A percentile compares a stretch with the other conserved stretches of the same genome.
Evolutionary conservation across 768 basidiomycete species (phyloP).

Genomic region (Lyophyllum decastes): DNA sequence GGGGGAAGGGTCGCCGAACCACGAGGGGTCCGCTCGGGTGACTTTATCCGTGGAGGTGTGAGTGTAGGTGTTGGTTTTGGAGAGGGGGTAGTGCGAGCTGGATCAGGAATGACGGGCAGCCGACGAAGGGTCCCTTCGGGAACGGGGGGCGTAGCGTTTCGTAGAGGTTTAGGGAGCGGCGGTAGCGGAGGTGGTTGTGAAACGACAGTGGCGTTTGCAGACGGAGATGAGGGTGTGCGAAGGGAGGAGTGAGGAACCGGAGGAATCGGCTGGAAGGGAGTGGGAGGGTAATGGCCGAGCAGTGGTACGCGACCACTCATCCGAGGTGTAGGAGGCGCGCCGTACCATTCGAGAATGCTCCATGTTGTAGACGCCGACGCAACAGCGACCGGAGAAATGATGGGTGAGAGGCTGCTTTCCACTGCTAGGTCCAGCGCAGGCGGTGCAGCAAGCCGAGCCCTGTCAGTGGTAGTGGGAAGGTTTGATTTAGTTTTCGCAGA

Average conservation of each 20-base stretch:
- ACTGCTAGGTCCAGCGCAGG: constrained; percentile 10
- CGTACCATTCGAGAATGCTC: constrained; percentile 24
- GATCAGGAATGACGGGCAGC: constrained; percentile 18
- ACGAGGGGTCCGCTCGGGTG: not conserved
- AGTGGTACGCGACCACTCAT: constrained; percentile 5
- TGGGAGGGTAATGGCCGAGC: constrained; percentile 13
- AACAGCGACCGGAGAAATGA: constrained; percentile 11
- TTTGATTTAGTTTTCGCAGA: not conserved
- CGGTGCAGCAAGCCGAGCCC: not conserved
- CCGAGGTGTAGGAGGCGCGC: constrained; percentile 14
- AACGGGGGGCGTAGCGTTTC: not conserved
- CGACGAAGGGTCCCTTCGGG: constrained; percentile 13
- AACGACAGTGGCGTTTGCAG: not conserved
- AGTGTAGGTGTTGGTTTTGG: not conserved
- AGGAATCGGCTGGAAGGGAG: constrained; percentile 8
- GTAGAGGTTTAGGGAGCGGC: not conserved
- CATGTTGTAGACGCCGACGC: constrained; percentile 23
- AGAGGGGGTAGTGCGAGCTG: not conserved
- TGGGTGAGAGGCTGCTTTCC: constrained; percentile 8
- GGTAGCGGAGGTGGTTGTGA: not conserved
- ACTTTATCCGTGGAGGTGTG: constrained; percentile 1
- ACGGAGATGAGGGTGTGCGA: constrained; percentile 1
- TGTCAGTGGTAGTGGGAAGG: not conserved
- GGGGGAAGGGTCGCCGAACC: constrained; percentile 3
- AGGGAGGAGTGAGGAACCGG: constrained; percentile 5